phyloP scores from a whole-genome alignment of 1,284 basidiomycete genomes.

The Trichosporon coremiiforme region DNA sequence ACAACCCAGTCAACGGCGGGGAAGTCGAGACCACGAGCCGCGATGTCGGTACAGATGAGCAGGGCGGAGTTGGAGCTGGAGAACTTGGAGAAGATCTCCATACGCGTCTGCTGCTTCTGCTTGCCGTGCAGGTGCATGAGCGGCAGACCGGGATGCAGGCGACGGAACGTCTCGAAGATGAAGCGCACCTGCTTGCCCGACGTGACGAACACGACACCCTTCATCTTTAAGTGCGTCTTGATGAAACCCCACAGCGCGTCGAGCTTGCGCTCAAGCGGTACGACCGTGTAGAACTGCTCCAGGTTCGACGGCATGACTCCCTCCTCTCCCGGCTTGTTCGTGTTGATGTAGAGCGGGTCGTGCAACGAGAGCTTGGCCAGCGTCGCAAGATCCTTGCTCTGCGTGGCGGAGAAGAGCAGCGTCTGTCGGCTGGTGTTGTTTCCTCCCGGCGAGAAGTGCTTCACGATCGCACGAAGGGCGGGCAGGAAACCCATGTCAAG shows the following conservation, averaged over 20 bases:
- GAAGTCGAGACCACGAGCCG: slow-evolving; percentile 95
- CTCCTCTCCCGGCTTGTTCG: slow-evolving; percentile 60
- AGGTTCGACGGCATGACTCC: slow-evolving; percentile 69
- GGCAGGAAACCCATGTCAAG: slow-evolving; percentile 94
- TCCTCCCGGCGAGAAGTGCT: slow-evolving; percentile 67
- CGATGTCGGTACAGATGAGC: slow-evolving; percentile 94
- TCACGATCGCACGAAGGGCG: slow-evolving; percentile 84
- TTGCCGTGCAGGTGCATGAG: slow-evolving; percentile 93
- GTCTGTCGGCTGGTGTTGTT: slow-evolving; percentile 76
- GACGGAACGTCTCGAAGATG: slow-evolving; percentile 94
- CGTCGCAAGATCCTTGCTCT: slow-evolving; percentile 86
- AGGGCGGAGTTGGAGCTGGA: slow-evolving; percentile 75
- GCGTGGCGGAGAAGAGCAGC: slow-evolving; percentile 93
- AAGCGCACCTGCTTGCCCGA: slow-evolving; percentile 91
- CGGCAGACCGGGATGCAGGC: slow-evolving; percentile 89
- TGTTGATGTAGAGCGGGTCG: slow-evolving; percentile 76
- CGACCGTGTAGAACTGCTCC: slow-evolving; percentile 87
- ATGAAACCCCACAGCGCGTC: slow-evolving; percentile 93
- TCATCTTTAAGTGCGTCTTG: slow-evolving; percentile 88
- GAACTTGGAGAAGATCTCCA: slow-evolving; percentile 81
- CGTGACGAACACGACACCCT: slow-evolving; percentile 92
- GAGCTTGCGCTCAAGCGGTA: slow-evolving; percentile 83
- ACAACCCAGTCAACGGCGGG: slow-evolving; percentile 97
- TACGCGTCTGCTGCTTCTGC: slow-evolving; percentile 88
- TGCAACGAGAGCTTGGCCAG: slow-evolving; percentile 87